Base-by-base conservation (phyloP, 2,329 filamentous ascomycete species). In the Monosporascus sp. region DNA sequence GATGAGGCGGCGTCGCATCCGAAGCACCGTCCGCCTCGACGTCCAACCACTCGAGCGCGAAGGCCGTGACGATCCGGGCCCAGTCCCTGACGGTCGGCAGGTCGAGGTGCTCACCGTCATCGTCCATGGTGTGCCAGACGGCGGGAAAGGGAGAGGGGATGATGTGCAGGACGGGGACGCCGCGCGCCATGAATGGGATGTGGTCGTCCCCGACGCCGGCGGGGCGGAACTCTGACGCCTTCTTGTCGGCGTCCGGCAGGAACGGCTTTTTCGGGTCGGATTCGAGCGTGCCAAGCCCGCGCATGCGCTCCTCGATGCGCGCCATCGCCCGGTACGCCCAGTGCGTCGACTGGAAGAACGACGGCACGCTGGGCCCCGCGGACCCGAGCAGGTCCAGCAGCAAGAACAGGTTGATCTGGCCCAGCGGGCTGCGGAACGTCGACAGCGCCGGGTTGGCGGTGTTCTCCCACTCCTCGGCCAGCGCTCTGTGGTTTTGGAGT, bases 41-140 rank as follows among this genome's bases (percentile, higher is more conserved):
- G 61, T 91, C 89, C 75, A 94, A 78, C 87, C 89, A 94, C 67
- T 93, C 89, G 4, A 86, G 80, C 45, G 82, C 79, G 72, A 94
- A 94, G 0, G 83, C 88, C 0, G 85, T 84, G 3, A 89, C 75
- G 35, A 94, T 80, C 62, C 79, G 80, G 19, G 85, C 79, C 89
- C 89, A 94, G 68, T 94, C 89, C 64, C 88, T 79, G 27, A 89
- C 84, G 0, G 87, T 89, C 17, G 80, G 73, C 60, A 83, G 74
- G 66, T 93, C 87, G 50, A 93, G 70, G 72, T 92, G 85, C 58
- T 84, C 81, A 1, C 82, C 89, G 64, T 91, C 85, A 65, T 93
- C 89, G 0, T 80, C 69, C 53, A 86, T 78, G 2, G 71, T 83
- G 70, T 93, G 89, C 88, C 89, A 93, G 1, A 89, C 86, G 0